A percentile compares a stretch with the other conserved stretches of the same genome.
These are phyloP conservation scores for Dioscorea dumetorum DNA, from an alignment of 106 monocot species.

Conservation along the genomic window DNA sequence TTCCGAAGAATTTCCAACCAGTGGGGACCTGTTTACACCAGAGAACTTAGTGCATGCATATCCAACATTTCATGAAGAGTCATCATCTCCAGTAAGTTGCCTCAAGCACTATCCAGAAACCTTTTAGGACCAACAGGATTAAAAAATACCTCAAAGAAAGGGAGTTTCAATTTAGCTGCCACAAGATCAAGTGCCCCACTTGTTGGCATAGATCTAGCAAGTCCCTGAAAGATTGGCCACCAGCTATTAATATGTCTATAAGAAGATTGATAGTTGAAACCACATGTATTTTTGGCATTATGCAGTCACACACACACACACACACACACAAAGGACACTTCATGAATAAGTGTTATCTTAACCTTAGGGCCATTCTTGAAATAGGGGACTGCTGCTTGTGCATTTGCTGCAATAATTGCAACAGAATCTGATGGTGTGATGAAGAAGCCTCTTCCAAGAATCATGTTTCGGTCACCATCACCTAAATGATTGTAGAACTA, in stretches of 20 bases:
- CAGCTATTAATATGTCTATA: not conserved
- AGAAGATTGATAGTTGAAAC: not conserved
- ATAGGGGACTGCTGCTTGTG: constrained; percentile 85
- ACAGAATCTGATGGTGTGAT: constrained; percentile 98
- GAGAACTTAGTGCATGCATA: not conserved
- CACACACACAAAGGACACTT: no score
- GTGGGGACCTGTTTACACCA: constrained; percentile 71
- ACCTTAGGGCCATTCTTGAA: constrained; percentile 88
- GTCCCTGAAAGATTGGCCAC: constrained; percentile 43
- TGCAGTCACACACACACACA: no score
- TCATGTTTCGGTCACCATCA: constrained; percentile 99
- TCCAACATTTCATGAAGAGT: no score
- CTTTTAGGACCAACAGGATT: not conserved
- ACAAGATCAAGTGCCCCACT: constrained; percentile 96
- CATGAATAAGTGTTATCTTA: not conserved
- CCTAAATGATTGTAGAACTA: constrained; percentile 28
- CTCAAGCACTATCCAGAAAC: no score
- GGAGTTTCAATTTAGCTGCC: constrained; percentile 83
- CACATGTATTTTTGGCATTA: not conserved
- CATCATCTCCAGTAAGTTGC: no score
- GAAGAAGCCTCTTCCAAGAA: constrained; percentile 86
- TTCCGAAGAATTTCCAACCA: constrained; percentile 99
- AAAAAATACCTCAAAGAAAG: constrained; percentile 81
- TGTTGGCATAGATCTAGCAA: constrained; percentile 99
- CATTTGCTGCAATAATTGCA: constrained; percentile 94